These are phyloP conservation scores for Ceratobasidium sp. DNA, from an alignment of 1,284 basidiomycete species.

Conservation along the genomic window DNA sequence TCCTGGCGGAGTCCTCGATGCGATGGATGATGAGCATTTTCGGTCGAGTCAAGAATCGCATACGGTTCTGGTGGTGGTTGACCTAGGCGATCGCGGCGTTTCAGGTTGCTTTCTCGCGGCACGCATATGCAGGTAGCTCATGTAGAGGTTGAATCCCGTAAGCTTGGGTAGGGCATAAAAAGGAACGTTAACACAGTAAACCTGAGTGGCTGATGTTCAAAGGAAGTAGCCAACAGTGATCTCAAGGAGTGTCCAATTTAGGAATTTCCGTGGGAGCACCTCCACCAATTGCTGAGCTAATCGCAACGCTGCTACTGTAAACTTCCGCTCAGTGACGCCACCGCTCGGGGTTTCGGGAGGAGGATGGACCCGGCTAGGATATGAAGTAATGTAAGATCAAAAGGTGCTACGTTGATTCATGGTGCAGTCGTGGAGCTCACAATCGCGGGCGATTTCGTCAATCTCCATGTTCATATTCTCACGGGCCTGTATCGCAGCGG, in stretches of 20 bases:
- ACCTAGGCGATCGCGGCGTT: constrained; percentile 28
- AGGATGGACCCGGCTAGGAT: constrained; percentile 15
- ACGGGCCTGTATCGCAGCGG: not conserved
- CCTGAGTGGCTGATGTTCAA: constrained; percentile 16
- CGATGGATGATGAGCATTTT: constrained; percentile 37
- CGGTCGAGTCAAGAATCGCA: constrained; percentile 42
- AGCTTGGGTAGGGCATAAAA: constrained; percentile 38
- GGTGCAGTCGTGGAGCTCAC: not conserved
- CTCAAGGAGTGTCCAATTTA: constrained; percentile 26
- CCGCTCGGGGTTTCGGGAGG: not conserved
- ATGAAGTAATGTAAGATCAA: not conserved
- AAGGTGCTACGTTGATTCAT: not conserved
- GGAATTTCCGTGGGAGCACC: constrained; percentile 21
- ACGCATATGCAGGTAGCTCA: constrained; percentile 27
- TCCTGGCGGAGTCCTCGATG: constrained; percentile 30
- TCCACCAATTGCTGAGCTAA: not conserved
- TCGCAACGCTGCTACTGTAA: not conserved
- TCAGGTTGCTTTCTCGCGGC: constrained; percentile 26
- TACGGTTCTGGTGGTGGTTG: constrained; percentile 42
- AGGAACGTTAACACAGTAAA: constrained; percentile 28
- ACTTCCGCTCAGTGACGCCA: not conserved
- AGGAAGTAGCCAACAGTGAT: not conserved
- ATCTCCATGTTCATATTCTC: constrained; percentile 24
- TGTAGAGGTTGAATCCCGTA: constrained; percentile 36
- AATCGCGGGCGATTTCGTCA: constrained; percentile 9